Percentiles rank a stretch among this genome's conserved stretches.
These are phyloP conservation scores for Phytophthora parvispora DNA, from an alignment of 352 stramenopile genomes.

Conservation along the genomic window DNA sequence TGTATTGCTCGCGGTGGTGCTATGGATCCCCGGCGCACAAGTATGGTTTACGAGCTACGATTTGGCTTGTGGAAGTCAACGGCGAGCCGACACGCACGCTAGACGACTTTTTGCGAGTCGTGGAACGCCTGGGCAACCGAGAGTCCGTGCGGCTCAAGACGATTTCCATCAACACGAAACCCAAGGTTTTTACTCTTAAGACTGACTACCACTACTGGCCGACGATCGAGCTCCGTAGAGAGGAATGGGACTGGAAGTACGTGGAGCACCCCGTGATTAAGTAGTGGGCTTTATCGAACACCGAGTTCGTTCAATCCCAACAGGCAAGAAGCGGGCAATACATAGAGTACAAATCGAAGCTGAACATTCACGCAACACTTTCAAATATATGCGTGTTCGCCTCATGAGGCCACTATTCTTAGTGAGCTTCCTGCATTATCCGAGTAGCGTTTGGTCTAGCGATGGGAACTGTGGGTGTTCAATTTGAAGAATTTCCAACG, in stretches of 20 bases:
- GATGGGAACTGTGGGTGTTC: conserved; percentile 23
- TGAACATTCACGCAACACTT: not conserved
- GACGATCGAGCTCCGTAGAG: conserved; percentile 82
- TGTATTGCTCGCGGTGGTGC: conserved; percentile 93
- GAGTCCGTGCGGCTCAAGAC: conserved; percentile 92
- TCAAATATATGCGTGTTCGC: conserved; percentile 11
- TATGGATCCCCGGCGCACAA: conserved; percentile 94
- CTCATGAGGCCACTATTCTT: conserved; percentile 32
- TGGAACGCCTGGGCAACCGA: conserved; percentile 83
- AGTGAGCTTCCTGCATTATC: not conserved
- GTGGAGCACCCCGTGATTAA: conserved; percentile 34
- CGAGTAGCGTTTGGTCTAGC: too few relatives aligned
- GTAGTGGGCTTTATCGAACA: conserved; percentile 5
- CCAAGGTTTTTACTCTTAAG: conserved; percentile 92
- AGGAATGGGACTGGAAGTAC: conserved; percentile 81
- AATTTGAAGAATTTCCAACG: conserved; percentile 13
- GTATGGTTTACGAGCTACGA: conserved; percentile 90
- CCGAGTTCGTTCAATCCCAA: not conserved
- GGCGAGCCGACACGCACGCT: conserved; percentile 81
- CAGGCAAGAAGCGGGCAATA: conserved; percentile 10
- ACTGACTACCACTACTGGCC: conserved; percentile 94
- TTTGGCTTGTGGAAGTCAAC: conserved; percentile 95
- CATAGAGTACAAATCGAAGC: conserved; percentile 13
- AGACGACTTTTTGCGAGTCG: conserved; percentile 88
- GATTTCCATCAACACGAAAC: conserved; percentile 92